A percentile compares a stretch with the other conserved stretches of the same genome.
Conservation (phyloP, 176 grass and related monocot species). For the Aegilops bicornis region DNA sequence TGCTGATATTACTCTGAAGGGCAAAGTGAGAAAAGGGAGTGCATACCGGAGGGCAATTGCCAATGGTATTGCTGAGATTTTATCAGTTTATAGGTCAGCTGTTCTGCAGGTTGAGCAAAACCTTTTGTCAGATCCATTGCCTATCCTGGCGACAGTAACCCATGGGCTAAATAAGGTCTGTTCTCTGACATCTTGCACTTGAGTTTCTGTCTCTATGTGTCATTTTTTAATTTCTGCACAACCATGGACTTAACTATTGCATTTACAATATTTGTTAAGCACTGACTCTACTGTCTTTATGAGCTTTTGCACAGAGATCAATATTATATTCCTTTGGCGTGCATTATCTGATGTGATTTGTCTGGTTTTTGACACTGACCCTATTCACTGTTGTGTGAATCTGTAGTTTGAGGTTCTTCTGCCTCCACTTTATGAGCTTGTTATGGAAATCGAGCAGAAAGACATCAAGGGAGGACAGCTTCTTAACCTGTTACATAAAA, state of each 20-base stretch:
- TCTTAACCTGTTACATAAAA: conserved; percentile 90
- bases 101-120: conserved; percentile 97
- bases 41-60: conserved; percentile 79
- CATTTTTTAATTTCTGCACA: not conserved
- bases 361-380: conserved; percentile 15
- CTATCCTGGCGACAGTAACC: conserved; percentile 76
- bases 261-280: conserved; percentile 11
- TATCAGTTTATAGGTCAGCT: conserved; percentile 90
- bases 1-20: conserved; percentile 34
- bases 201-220: conserved; percentile 3
- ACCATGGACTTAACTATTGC: not conserved
- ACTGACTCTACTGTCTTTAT: not conserved
- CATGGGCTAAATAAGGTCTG: conserved; percentile 86
- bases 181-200: not conserved
- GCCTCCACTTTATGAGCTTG: conserved; percentile 72
- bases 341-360: not conserved
- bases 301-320: not conserved
- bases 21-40: conserved; percentile 67
- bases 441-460: conserved; percentile 78
- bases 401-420: conserved; percentile 88
- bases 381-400: not conserved
- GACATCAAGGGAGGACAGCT: conserved; percentile 92
- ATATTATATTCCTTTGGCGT: conserved; percentile 7
- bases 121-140: conserved; percentile 82
- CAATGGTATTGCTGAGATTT: conserved; percentile 96